Percentiles rank a stretch among this genome's conserved stretches.
Evolutionary conservation across 345 rosid genomes (phyloP).

Genomic region (Arabis alpina): DNA sequence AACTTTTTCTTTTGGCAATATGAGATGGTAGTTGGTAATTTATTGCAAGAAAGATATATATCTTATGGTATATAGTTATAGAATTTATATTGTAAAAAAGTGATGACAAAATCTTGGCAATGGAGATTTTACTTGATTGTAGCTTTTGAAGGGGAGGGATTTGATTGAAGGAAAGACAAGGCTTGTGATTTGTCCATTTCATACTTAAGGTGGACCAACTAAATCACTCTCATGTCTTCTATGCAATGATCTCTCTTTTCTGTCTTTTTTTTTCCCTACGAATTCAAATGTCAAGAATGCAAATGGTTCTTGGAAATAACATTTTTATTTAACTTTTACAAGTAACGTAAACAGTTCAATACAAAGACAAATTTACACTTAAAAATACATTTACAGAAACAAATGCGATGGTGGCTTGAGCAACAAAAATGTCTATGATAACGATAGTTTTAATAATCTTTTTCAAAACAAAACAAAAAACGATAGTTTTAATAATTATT

Average conservation of each 20-base stretch:
- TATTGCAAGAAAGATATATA: no score
- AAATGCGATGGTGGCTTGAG: neutral
- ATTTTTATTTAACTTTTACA: neutral
- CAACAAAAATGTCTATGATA: neutral
- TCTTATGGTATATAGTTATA: neutral
- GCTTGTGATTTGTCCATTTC: conserved; percentile 46
- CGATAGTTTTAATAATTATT: neutral
- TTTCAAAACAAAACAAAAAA: no score
- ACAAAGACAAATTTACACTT: no score
- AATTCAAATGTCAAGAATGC: neutral
- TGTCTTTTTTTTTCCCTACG: neutral
- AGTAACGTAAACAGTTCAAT: neutral
- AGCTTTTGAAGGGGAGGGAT: conserved; percentile 39
- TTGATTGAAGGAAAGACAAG: conserved; percentile 41
- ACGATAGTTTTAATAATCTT: neutral
- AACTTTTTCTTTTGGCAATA: no score
- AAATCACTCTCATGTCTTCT: conserved; percentile 29
- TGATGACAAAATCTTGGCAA: conserved; percentile 28
- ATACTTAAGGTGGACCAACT: conserved; percentile 40
- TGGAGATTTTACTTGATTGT: conserved; percentile 33
- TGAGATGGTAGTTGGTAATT: no score
- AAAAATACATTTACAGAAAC: neutral
- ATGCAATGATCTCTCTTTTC: neutral
- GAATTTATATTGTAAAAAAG: conserved; percentile 15
- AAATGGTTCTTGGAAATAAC: neutral